These are phyloP conservation scores for Prototheca wickerhamii DNA, from an alignment of 163 green algal genomes.

Conservation along the genomic window DNA sequence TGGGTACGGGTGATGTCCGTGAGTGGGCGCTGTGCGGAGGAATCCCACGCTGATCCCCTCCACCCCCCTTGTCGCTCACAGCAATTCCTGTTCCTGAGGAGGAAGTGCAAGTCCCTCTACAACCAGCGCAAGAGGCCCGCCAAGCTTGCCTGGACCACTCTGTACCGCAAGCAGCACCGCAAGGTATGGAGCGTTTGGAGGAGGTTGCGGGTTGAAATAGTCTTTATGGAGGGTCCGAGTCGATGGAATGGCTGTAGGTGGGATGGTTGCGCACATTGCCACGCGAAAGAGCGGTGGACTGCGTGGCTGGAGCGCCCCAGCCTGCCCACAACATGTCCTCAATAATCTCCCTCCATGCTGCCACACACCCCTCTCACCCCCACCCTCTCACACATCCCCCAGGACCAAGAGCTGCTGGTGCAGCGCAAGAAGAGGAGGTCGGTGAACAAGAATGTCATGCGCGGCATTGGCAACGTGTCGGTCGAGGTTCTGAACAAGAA, in stretches of 20 bases:
- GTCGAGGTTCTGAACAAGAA: conserved; percentile 95
- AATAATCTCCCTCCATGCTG: no score
- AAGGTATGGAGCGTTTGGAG: no score
- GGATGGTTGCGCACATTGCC: no score
- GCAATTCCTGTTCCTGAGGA: conserved; percentile 94
- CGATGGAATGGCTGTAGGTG: not conserved
- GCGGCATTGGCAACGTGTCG: conserved; percentile 72
- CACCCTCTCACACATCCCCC: not conserved
- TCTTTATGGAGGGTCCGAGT: no score
- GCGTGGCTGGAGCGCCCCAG: no score
- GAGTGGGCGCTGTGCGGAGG: no score
- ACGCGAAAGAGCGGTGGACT: no score
- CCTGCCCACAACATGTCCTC: no score
- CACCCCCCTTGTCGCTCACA: conserved; percentile 30
- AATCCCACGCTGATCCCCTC: not conserved
- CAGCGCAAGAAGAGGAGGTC: conserved; percentile 84
- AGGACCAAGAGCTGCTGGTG: conserved; percentile 57
- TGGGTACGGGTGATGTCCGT: not conserved
- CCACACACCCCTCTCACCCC: not conserved
- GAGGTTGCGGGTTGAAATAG: no score
- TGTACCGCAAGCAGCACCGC: conserved; percentile 96
- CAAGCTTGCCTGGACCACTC: conserved; percentile 93
- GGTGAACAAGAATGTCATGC: conserved; percentile 45
- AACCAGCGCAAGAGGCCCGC: conserved; percentile 83
- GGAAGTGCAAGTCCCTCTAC: conserved; percentile 88